These are phyloP conservation scores for Colletotrichum sublineola DNA, from an alignment of 2,329 filamentous ascomycete genomes.

Conservation along the genomic window DNA sequence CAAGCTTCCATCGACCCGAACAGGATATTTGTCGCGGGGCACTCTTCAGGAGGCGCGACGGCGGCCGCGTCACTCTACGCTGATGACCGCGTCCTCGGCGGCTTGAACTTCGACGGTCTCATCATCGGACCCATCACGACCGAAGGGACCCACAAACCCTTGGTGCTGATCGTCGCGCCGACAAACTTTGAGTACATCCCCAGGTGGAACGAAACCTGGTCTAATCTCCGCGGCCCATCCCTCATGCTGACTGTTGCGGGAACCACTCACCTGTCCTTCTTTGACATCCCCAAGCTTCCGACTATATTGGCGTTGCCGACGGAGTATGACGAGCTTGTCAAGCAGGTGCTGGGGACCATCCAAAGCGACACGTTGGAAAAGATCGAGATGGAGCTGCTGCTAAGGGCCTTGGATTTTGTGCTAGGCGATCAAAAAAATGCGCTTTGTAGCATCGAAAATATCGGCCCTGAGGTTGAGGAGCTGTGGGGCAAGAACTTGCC, in stretches of 20 bases:
- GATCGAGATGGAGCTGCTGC: slow-evolving; percentile 8
- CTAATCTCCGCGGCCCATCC: slow-evolving; percentile 45
- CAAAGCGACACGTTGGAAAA: neutral
- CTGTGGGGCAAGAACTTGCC: neutral
- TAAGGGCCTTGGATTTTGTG: neutral
- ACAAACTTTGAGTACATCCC: slow-evolving; percentile 47
- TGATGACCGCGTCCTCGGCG: slow-evolving; percentile 52
- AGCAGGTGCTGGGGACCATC: slow-evolving; percentile 17
- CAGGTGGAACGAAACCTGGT: slow-evolving; percentile 50
- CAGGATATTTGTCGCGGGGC: slow-evolving; percentile 53
- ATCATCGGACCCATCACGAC: slow-evolving; percentile 49
- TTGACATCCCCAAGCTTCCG: slow-evolving; percentile 43
- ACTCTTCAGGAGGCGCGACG: slow-evolving; percentile 56
- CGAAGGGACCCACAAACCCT: slow-evolving; percentile 47
- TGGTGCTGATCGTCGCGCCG: slow-evolving; percentile 49
- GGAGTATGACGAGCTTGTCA: neutral
- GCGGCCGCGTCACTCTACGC: slow-evolving; percentile 49
- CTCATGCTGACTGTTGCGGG: slow-evolving; percentile 46
- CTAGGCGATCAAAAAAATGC: neutral
- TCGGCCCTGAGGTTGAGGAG: slow-evolving; percentile 7
- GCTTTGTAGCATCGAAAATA: slow-evolving; percentile 6
- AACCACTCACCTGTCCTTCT: slow-evolving; percentile 50
- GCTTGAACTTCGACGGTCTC: slow-evolving; percentile 57
- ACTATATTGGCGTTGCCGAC: neutral
- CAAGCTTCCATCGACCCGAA: slow-evolving; percentile 9